Conservation (phyloP, 139 green algal species). For the Tetraselmis chui region DNA sequence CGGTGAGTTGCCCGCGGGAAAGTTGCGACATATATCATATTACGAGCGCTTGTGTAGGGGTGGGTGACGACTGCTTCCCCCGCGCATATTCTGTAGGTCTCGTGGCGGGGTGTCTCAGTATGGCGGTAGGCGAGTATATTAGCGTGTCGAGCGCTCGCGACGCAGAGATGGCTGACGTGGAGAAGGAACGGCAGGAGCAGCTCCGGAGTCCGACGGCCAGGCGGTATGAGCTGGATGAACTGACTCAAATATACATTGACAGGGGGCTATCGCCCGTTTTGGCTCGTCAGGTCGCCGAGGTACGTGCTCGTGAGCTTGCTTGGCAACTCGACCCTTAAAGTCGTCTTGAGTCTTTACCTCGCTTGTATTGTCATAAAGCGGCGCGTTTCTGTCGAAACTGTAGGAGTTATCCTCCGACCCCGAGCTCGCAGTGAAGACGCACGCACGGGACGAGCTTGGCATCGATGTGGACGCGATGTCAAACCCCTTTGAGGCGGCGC, state of each 20-base stretch:
- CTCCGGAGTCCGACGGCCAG: conserved; percentile 38
- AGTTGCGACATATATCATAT: no score
- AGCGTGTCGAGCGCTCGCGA: conserved; percentile 37
- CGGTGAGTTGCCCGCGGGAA: no score
- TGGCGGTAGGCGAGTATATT: conserved; percentile 69
- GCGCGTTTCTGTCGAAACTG: no score
- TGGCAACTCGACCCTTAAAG: no score
- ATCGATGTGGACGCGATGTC: conserved; percentile 84
- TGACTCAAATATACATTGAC: conserved; percentile 61
- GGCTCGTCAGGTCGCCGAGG: not conserved
- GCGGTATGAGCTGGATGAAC: conserved; percentile 61
- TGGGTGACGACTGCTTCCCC: no score
- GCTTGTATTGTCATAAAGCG: not conserved
- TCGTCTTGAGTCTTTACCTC: no score
- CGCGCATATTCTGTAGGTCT: no score
- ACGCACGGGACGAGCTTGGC: conserved; percentile 82
- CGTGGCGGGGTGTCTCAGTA: conserved; percentile 52
- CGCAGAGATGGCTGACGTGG: conserved; percentile 22
- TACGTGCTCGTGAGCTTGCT: no score
- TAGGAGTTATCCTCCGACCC: not conserved
- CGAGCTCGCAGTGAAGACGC: conserved; percentile 42
- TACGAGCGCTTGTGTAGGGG: no score
- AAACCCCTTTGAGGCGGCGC: conserved; percentile 54
- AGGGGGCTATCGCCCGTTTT: not conserved
- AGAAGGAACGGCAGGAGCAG: conserved; percentile 67